Evolutionary conservation across 2,329 filamentous ascomycete species (phyloP), one percentile per base, ranked within the genome.

Genomic region (Pseudopithomyces chartarum): DNA sequence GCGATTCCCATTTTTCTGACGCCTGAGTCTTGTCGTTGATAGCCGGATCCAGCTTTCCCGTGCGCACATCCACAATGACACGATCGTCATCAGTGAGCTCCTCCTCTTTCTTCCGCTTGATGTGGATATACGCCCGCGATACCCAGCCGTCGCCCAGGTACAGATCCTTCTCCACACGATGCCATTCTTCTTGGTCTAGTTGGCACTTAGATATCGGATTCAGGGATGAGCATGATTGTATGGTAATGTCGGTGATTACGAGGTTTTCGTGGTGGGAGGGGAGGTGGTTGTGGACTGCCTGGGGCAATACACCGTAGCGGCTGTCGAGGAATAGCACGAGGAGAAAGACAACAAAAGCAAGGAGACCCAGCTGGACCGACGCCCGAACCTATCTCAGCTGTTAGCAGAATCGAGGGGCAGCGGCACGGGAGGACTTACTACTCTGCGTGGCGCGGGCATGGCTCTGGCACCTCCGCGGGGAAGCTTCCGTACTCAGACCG

Each of bases 161-260:
- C 0, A 97, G 83, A 71, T 97, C 92, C 78, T 97, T 97, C 63
- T 96, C 90, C 60, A 97, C 81, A 47, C 90, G 89, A 65, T 91
- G 87, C 93, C 93, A 97, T 60, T 85, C 80, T 42, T 86, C 79
- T 36, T 82, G 76, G 68, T 95, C 89, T 60, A 95, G 84, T 60
- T 87, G 87, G 79, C 91, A 96, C 43, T 84, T 89, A 3, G 89
- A 89, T 56, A 94, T 89, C 10, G 79, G 80, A 50, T 93, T 95
- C 51, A 95, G 67, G 12, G 83, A 83, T 8, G 89, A 91, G 78
- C 93, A 97, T 50, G 84, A 88, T 17, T 85, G 84, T 61, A 97
- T 83, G 33, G 88, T 90, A 57, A 97, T 83, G 78, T 97, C 93
- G 71, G 91, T 96, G 67, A 97, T 86, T 68, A 96, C 87, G 57